Conservation (phyloP, 306 rosid species). For the Purshia tridentata region DNA sequence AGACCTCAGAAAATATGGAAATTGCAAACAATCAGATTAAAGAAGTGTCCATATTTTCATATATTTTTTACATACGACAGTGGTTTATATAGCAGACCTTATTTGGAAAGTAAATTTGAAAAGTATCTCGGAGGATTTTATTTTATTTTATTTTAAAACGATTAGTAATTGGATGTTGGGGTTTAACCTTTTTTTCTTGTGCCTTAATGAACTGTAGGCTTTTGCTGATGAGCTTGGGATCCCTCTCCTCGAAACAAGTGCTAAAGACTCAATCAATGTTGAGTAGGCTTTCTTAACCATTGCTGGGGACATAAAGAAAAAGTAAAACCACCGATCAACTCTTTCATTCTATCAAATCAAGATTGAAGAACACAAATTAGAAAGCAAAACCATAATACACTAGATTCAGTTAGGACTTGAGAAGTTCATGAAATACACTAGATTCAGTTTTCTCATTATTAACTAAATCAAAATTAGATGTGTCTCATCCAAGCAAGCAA, state of each 20-base stretch:
- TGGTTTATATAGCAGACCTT: background rate
- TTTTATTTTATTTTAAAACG: background rate
- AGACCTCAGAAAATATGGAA: no score
- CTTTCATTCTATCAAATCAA: conserved; percentile 27
- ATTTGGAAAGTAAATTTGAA: background rate
- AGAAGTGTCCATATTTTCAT: background rate
- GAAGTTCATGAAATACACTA: no score
- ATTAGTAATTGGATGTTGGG: background rate
- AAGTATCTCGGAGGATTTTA: background rate
- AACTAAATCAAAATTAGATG: no score
- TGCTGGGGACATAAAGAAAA: conserved; percentile 92
- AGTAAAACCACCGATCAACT: conserved; percentile 43
- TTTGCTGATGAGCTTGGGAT: conserved; percentile 94
- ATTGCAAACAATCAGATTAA: background rate
- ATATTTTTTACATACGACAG: background rate
- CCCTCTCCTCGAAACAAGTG: conserved; percentile 98
- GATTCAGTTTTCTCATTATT: no score
- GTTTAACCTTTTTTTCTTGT: conserved; percentile 16
- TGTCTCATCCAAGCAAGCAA: no score
- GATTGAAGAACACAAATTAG: no score
- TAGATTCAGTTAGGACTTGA: no score
- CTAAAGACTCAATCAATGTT: conserved; percentile 92
- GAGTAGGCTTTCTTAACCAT: conserved; percentile 98
- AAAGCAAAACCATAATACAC: no score
- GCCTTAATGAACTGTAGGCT: conserved; percentile 55